phyloP scores from a whole-genome alignment of 2,329 filamentous ascomycete species.

The Clonostachys byssicola region DNA sequence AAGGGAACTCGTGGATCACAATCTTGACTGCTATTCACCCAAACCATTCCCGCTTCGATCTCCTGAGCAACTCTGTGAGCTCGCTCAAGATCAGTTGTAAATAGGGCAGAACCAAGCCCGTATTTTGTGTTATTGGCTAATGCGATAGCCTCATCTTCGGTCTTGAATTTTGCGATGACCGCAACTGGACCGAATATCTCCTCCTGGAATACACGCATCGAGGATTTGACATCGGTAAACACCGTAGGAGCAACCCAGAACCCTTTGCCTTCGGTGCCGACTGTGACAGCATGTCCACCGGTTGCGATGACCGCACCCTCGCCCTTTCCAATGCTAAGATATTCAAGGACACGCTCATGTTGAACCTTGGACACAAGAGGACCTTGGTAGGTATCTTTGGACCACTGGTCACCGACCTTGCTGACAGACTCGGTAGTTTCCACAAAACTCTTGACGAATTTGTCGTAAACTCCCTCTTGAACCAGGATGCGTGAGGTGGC shows the following conservation, averaged over 20 bases:
- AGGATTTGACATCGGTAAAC: constrained; percentile 11
- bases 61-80: constrained; percentile 31
- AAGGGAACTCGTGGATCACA: constrained; percentile 13
- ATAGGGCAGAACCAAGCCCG: constrained; percentile 47
- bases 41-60: constrained; percentile 44
- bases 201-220: constrained; percentile 12
- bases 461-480: constrained; percentile 50
- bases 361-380: constrained; percentile 64
- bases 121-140: constrained; percentile 35
- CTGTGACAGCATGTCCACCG: constrained; percentile 4
- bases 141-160: constrained; percentile 13
- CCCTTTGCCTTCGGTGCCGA: constrained; percentile 6
- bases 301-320: constrained; percentile 48
- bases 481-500: constrained; percentile 58
- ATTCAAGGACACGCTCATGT: constrained; percentile 60
- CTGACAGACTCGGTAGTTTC: constrained; percentile 49
- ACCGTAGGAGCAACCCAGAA: constrained; percentile 16
- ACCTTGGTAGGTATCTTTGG: constrained; percentile 60
- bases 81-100: constrained; percentile 42
- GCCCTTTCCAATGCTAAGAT: constrained; percentile 32
- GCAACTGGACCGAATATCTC: constrained; percentile 19
- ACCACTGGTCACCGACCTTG: constrained; percentile 62
- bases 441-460: constrained; percentile 57
- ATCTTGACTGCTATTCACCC: constrained; percentile 22
- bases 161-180: constrained; percentile 9